A percentile compares a stretch with the other conserved stretches of the same genome.
These are phyloP conservation scores for Saturnispora mendoncae DNA, from an alignment of 805 yeast species.

Conservation along the genomic window DNA sequence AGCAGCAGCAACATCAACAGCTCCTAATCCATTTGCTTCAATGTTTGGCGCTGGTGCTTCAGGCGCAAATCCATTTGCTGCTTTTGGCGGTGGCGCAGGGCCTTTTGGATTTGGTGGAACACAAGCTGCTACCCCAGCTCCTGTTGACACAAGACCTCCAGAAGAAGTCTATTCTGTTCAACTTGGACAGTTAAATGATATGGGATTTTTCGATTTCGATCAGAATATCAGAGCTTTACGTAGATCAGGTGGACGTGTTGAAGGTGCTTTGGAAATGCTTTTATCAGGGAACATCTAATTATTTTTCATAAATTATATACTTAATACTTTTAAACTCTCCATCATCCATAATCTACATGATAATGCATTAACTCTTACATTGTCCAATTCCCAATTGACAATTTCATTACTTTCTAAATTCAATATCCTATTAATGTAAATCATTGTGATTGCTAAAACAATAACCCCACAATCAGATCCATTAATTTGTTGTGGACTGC, in stretches of 20 bases:
- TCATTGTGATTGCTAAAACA: slow-evolving; percentile 31
- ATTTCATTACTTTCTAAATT: slow-evolving; percentile 20
- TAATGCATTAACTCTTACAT: slow-evolving; percentile 38
- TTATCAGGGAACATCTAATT: slow-evolving; percentile 48
- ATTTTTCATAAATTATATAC: slow-evolving; percentile 8
- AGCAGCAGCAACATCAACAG: slow-evolving; percentile 27
- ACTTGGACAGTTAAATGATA: slow-evolving; percentile 66
- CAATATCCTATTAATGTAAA: slow-evolving; percentile 28
- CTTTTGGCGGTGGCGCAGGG: no score
- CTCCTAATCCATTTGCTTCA: slow-evolving; percentile 39
- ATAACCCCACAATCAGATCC: slow-evolving; percentile 61
- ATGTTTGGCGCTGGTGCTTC: slow-evolving; percentile 21
- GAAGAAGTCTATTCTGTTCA: slow-evolving; percentile 70
- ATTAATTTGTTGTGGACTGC: slow-evolving; percentile 51
- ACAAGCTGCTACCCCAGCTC: slow-evolving; percentile 39
- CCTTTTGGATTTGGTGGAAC: no score
- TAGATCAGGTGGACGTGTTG: slow-evolving; percentile 94
- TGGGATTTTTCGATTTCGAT: slow-evolving; percentile 88
- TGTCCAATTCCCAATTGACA: slow-evolving; percentile 29
- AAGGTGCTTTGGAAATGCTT: slow-evolving; percentile 88
- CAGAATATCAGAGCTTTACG: slow-evolving; percentile 85
- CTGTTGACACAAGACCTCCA: slow-evolving; percentile 68
- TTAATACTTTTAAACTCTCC: slow-evolving; percentile 27
- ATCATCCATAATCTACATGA: slow-evolving; percentile 39
- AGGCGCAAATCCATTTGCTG: slow-evolving; percentile 16